Evolutionary conservation across 108 stramenopile genomes (phyloP).

Genomic region (Schizochytrium sp.): DNA sequence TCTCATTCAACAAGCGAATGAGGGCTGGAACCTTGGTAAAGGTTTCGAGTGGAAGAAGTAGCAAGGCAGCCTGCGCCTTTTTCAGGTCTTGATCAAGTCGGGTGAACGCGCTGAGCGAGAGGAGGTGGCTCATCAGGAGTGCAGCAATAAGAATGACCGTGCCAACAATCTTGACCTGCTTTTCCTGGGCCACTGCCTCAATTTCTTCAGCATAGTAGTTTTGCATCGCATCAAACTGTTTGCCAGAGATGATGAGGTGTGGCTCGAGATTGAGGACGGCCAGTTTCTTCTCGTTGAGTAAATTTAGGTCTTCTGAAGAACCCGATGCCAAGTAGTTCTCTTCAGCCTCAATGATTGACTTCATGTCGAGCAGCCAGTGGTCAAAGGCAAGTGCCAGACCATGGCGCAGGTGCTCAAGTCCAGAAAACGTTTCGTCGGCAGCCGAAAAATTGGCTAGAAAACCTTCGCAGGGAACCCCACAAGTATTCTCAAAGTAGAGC

Average conservation of each 20-base stretch:
- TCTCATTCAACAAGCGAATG: background rate
- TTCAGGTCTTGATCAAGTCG: background rate
- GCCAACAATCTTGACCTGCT: background rate
- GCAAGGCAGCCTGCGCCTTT: background rate
- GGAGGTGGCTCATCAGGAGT: background rate
- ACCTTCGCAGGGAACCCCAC: background rate
- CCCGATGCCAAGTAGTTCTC: background rate
- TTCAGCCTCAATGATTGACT: background rate
- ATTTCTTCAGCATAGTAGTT: background rate
- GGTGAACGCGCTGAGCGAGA: background rate
- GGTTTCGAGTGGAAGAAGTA: background rate
- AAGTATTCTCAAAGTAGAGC: slow-evolving; percentile 5
- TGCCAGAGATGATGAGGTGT: background rate
- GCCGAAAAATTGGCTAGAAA: background rate
- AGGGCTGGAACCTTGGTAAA: background rate
- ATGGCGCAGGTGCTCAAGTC: background rate
- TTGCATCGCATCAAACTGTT: background rate
- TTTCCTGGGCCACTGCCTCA: background rate
- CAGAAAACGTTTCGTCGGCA: background rate
- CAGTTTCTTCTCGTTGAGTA: background rate
- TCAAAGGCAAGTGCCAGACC: background rate
- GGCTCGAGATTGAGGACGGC: background rate
- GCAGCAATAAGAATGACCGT: background rate
- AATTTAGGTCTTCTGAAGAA: background rate
- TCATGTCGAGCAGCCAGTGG: background rate